Base-by-base conservation (phyloP, 129 eudicot species). In the Smallanthus sonchifolius region DNA sequence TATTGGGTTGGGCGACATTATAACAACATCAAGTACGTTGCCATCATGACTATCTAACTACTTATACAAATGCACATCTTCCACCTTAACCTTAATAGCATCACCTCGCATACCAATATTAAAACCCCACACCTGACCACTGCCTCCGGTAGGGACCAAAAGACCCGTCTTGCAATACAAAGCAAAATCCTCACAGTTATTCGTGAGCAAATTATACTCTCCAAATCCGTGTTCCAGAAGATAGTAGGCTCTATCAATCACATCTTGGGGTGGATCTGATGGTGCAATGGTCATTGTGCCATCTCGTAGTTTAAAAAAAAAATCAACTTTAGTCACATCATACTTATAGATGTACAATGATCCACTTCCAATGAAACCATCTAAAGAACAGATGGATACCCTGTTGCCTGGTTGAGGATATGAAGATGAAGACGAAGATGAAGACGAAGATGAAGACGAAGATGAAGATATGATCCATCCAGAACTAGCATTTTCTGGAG, bases 121-220 rank as follows among this genome's bases (percentile, higher is more conserved):
- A 24, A 24, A n/a, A n/a, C n/a, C 1, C 30, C 30, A 24, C 30
- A 24, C 30, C 30, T 24, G 30, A 24, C 30, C 30, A 24, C 30
- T 24, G 30, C 30, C 1, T 24, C 30, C 30, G 30, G 30, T 24
- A 24, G 30, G 30, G 30, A 24, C 30, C 30, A 24, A 24, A 24
- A 40, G 45, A 8, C 49, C 84, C 6, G 87, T 87, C 64, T 87
- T 84, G 69, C 92, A 87, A 75, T 87, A 87, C 59, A 87, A 32
- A 4, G 89, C 82, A n/a, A 84, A 85, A 77, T 87, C 92, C 82
- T 87, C 87, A 28, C 87, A 87, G 77, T 87, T 87, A 43, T 84
- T 87, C 52, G 54, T 74, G 24, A 77, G 70, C 30, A 84, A 69
- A 36, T 82, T 43, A 39, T 84, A 84, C 16, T 54, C 72, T 49